phyloP scores from a whole-genome alignment of 129 eudicot genomes.

The Artemisia annua region DNA sequence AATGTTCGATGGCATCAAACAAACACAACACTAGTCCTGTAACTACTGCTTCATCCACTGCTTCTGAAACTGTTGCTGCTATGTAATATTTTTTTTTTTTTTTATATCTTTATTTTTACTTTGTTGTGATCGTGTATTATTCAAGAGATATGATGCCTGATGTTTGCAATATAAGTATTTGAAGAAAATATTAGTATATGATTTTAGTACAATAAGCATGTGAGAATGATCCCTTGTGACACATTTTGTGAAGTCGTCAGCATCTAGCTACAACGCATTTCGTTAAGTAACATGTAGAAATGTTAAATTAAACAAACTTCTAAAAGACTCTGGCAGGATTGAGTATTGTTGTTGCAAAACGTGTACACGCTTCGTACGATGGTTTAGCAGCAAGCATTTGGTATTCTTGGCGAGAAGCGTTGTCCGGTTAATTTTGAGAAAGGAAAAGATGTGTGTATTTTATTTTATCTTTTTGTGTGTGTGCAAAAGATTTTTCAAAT shows the following conservation, averaged over 20 bases:
- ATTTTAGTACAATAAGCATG: background rate
- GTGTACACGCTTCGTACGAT: too few species aligned
- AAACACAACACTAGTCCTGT: conserved; percentile 21
- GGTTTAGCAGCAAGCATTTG: too few species aligned
- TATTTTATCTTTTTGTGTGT: too few species aligned
- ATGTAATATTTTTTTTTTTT: conserved; percentile 13
- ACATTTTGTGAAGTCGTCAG: background rate
- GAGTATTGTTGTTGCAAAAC: too few species aligned
- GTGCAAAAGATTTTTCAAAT: too few species aligned
- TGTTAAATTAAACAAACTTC: too few species aligned
- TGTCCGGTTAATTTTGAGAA: too few species aligned
- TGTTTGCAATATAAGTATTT: conserved; percentile 17
- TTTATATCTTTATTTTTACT: background rate
- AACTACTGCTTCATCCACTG: conserved; percentile 30
- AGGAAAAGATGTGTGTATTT: too few species aligned
- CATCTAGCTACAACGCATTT: background rate
- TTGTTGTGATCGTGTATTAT: conserved; percentile 8
- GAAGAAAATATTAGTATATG: conserved; percentile 2
- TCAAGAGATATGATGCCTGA: background rate
- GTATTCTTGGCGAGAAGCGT: too few species aligned
- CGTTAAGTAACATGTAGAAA: background rate
- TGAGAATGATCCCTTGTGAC: background rate
- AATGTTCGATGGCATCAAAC: conserved; percentile 35
- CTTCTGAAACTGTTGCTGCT: conserved; percentile 46
- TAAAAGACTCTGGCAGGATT: too few species aligned